phyloP scores from a whole-genome alignment of 306 rosid genomes.

The Erythrophleum fordii region DNA sequence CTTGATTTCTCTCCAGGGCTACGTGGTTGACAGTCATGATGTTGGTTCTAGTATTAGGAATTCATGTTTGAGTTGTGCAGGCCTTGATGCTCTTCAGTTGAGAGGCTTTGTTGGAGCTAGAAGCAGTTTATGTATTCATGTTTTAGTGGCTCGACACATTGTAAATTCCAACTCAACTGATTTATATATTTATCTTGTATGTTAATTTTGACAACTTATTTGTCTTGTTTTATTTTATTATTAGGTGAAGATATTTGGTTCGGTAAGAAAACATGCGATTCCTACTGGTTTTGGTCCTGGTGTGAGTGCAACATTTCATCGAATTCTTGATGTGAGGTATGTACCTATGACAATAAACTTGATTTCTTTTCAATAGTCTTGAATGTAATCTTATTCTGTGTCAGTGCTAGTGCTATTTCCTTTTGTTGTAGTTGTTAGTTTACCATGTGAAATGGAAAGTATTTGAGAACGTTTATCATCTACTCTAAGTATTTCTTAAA shows the following conservation, averaged over 20 bases:
- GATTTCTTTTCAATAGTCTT: conserved; percentile 12
- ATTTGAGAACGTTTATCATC: not conserved
- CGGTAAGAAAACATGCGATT: conserved; percentile 45
- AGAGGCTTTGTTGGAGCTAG: conserved; percentile 46
- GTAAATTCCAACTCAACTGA: conserved; percentile 49
- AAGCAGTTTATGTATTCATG: conserved; percentile 70
- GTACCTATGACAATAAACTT: conserved; percentile 33
- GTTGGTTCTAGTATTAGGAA: conserved; percentile 43
- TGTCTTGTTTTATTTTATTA: conserved; percentile 41
- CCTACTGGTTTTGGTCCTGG: conserved; percentile 91
- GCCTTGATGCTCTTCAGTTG: conserved; percentile 47
- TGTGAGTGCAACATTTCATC: conserved; percentile 75
- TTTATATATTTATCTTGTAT: conserved; percentile 29
- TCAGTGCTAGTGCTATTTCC: not conserved
- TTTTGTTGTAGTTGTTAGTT: not conserved
- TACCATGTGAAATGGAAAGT: not conserved
- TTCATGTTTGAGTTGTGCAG: conserved; percentile 47
- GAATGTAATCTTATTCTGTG: conserved; percentile 7
- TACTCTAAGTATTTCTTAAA: not conserved
- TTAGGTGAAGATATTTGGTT: conserved; percentile 74
- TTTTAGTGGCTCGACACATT: conserved; percentile 57
- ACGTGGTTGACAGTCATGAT: conserved; percentile 61
- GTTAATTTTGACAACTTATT: conserved; percentile 22
- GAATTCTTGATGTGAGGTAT: conserved; percentile 77
- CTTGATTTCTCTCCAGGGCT: conserved; percentile 61